Conservation (phyloP, 2,329 filamentous ascomycete genomes). For the Bipolaris zeicola region DNA sequence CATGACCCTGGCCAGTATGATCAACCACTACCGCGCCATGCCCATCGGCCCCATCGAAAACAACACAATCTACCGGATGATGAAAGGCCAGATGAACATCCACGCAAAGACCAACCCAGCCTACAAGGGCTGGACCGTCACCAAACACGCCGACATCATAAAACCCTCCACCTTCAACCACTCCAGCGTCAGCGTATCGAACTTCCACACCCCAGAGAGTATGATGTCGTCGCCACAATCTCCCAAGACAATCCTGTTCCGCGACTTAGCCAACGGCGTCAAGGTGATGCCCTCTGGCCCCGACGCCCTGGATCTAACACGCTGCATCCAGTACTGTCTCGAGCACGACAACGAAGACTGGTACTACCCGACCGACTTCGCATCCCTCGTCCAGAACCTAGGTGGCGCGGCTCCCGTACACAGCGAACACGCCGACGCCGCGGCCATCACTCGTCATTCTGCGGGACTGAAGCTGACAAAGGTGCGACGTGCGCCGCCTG, state of each 20-base stretch:
- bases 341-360: slow-evolving; percentile 23
- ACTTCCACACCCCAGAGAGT: slow-evolving; percentile 18
- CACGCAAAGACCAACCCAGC: slow-evolving; percentile 11
- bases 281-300: slow-evolving; percentile 16
- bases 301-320: slow-evolving; percentile 34
- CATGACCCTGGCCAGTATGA: slow-evolving; percentile 15
- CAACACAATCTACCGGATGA: slow-evolving; percentile 27
- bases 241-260: slow-evolving; percentile 18
- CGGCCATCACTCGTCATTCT: slow-evolving; percentile 15
- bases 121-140: slow-evolving; percentile 25
- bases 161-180: slow-evolving; percentile 17
- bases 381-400: slow-evolving; percentile 11
- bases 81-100: slow-evolving; percentile 23
- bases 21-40: slow-evolving; percentile 27
- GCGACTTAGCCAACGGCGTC: slow-evolving; percentile 21
- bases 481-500: background rate
- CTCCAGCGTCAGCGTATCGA: slow-evolving; percentile 22
- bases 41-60: slow-evolving; percentile 6
- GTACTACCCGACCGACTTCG: slow-evolving; percentile 27
- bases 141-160: slow-evolving; percentile 12
- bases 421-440: slow-evolving; percentile 14
- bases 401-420: slow-evolving; percentile 18
- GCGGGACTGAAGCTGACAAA: background rate
- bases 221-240: background rate
- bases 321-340: slow-evolving; percentile 23